Percentiles rank a stretch among this genome's conserved stretches.
Evolutionary conservation across 352 stramenopile species (phyloP).

Genomic region (Phytophthora boehmeriae): DNA sequence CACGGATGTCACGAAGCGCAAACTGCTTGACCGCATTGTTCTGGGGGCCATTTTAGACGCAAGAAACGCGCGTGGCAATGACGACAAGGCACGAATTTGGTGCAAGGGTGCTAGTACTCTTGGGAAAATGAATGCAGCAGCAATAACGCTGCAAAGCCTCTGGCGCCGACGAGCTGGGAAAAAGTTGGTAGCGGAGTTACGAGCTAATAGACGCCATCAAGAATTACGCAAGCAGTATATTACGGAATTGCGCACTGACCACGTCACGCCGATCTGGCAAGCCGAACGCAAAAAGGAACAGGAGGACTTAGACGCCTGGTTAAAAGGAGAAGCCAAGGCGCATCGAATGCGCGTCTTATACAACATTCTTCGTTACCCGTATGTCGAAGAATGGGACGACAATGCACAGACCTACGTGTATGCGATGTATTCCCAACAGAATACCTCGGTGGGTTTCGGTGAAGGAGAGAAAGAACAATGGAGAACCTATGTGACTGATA

Average conservation of each 20-base stretch:
- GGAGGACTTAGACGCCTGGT: conserved; percentile 50
- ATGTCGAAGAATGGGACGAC: conserved; percentile 65
- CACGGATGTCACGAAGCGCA: neutral
- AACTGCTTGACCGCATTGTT: conserved; percentile 18
- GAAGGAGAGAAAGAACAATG: conserved; percentile 27
- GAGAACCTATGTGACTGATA: conserved; percentile 33
- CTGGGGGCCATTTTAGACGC: conserved; percentile 20
- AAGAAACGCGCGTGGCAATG: conserved; percentile 18
- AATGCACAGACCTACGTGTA: conserved; percentile 48
- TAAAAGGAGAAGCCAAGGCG: conserved; percentile 35
- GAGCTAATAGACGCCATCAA: conserved; percentile 33
- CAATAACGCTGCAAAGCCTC: conserved; percentile 49
- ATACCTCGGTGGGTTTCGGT: neutral
- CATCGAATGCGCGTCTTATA: conserved; percentile 45
- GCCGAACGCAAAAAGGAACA: conserved; percentile 66
- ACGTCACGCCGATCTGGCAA: conserved; percentile 72
- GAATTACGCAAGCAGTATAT: conserved; percentile 56
- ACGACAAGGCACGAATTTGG: conserved; percentile 43
- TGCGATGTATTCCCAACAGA: conserved; percentile 23
- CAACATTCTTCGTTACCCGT: conserved; percentile 57
- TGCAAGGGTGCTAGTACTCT: conserved; percentile 29
- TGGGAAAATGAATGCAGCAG: conserved; percentile 41
- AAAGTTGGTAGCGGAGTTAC: conserved; percentile 48
- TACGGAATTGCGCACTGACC: conserved; percentile 54
- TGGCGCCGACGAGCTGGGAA: conserved; percentile 57